Evolutionary conservation across 495 filamentous ascomycete genomes (phyloP).

Genomic region (Penicillium waksmanii): DNA sequence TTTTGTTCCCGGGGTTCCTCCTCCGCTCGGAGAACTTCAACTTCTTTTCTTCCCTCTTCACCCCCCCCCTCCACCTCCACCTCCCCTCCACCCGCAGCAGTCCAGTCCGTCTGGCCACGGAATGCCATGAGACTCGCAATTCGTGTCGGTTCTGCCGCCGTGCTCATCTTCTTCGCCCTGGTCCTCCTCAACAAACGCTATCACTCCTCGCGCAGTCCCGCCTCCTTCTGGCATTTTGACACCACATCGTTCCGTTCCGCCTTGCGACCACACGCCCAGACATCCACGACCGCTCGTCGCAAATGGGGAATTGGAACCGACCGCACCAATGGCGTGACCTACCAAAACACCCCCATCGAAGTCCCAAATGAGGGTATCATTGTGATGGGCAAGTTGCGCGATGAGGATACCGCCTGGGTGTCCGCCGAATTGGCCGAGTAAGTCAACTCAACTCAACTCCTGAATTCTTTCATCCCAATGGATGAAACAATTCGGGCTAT

Average conservation of each 20-base stretch:
- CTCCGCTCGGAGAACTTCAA: background rate
- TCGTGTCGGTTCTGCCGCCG: slow-evolving; percentile 37
- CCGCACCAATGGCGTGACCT: slow-evolving; percentile 19
- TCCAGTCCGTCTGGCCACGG: slow-evolving; percentile 20
- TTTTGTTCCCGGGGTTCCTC: too few species aligned
- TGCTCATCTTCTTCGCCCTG: slow-evolving; percentile 40
- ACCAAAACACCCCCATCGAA: slow-evolving; percentile 38
- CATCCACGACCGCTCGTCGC: slow-evolving; percentile 23
- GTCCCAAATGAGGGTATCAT: slow-evolving; percentile 46
- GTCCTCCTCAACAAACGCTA: slow-evolving; percentile 41
- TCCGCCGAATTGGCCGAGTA: slow-evolving; percentile 44
- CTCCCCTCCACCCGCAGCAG: background rate
- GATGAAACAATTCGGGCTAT: too few species aligned
- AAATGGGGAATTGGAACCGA: slow-evolving; percentile 31
- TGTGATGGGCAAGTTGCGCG: slow-evolving; percentile 44
- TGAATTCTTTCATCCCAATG: background rate
- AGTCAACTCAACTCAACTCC: slow-evolving; percentile 18
- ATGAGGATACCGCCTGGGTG: slow-evolving; percentile 48
- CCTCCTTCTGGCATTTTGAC: slow-evolving; percentile 38
- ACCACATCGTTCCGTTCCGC: slow-evolving; percentile 27
- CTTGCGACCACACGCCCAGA: slow-evolving; percentile 15
- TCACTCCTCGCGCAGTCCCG: slow-evolving; percentile 29
- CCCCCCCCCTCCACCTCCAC: slow-evolving; percentile 1
- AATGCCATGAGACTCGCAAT: slow-evolving; percentile 51
- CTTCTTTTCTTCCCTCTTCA: slow-evolving; percentile 6